These are phyloP conservation scores for Leersia perrieri DNA, from an alignment of 176 grass and related monocot species.

Conservation along the genomic window DNA sequence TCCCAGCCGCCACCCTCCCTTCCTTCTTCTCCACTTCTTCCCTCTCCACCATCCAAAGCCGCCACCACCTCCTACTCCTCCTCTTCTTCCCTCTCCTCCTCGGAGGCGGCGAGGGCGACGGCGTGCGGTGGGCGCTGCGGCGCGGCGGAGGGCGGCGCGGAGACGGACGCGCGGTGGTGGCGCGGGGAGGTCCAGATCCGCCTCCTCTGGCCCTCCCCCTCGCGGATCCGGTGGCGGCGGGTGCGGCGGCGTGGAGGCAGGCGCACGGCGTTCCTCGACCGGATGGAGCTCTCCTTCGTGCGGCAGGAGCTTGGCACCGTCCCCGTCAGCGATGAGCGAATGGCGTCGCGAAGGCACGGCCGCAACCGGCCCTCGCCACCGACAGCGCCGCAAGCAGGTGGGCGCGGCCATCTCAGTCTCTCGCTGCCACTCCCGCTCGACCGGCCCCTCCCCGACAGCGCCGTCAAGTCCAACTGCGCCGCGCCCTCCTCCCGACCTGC, in stretches of 20 bases:
- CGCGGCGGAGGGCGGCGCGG: no score
- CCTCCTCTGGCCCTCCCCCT: no score
- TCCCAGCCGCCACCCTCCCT: no score
- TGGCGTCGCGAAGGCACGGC: slow-evolving; percentile 27
- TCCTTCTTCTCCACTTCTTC: no score
- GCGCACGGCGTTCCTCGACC: slow-evolving; percentile 82
- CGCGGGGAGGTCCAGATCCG: no score
- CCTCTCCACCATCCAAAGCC: no score
- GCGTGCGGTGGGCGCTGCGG: no score
- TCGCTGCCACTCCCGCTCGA: slow-evolving; percentile 55
- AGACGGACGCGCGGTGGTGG: no score
- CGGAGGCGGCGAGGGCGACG: no score
- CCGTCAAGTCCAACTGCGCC: slow-evolving; percentile 70
- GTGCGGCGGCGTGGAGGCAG: slow-evolving; percentile 57
- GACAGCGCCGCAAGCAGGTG: background rate
- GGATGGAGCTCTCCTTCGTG: slow-evolving; percentile 81
- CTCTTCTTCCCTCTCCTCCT: no score
- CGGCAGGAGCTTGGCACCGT: slow-evolving; percentile 43
- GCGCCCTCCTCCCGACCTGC: slow-evolving; percentile 1
- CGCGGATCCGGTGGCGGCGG: slow-evolving; percentile 33
- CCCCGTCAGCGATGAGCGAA: slow-evolving; percentile 26
- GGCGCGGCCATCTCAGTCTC: background rate
- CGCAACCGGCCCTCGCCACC: background rate
- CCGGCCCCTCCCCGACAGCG: slow-evolving; percentile 77
- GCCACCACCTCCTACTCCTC: no score